Percentiles rank a stretch among this genome's conserved stretches.
phyloP scores from a whole-genome alignment of 495 filamentous ascomycete genomes.

The Penicillium taxi region DNA sequence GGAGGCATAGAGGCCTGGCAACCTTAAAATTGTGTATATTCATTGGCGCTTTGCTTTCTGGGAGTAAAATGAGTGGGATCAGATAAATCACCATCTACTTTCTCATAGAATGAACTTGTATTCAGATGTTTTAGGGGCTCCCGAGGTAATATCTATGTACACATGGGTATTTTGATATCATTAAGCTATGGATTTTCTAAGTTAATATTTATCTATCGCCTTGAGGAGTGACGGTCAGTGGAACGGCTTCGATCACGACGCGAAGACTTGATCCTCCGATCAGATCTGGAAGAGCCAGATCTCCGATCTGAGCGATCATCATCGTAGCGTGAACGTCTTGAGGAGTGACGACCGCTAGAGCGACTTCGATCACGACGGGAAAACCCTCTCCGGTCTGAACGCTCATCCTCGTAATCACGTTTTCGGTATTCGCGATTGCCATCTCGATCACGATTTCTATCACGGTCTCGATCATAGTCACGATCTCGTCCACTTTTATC shows the following conservation, averaged over 20 bases:
- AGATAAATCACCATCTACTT: conserved; percentile 23
- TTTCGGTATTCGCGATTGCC: conserved; percentile 24
- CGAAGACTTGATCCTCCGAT: too few species aligned
- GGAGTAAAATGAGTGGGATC: conserved; percentile 18
- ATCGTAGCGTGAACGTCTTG: conserved; percentile 26
- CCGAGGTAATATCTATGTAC: neutral
- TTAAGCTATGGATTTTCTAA: too few species aligned
- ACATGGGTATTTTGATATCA: too few species aligned
- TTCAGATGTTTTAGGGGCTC: conserved; percentile 1
- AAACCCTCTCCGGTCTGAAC: conserved; percentile 23
- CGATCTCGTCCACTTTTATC: conserved; percentile 41
- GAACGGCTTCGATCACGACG: conserved; percentile 30
- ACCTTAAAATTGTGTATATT: conserved; percentile 21
- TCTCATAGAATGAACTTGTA: conserved; percentile 19
- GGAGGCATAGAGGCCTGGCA: conserved; percentile 29
- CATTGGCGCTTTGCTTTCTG: conserved; percentile 22
- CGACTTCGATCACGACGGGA: conserved; percentile 32
- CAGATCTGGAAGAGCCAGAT: too few species aligned
- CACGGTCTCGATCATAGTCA: conserved; percentile 25
- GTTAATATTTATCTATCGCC: too few species aligned
- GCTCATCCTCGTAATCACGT: conserved; percentile 26
- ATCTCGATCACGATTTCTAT: conserved; percentile 38
- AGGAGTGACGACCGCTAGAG: conserved; percentile 27
- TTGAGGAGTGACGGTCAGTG: conserved; percentile 14
- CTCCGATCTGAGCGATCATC: conserved; percentile 28